Evolutionary conservation across 1,284 basidiomycete genomes (phyloP), one percentile per base, ranked within the genome.

Genomic region (Sanghuangporus sanghuang): DNA sequence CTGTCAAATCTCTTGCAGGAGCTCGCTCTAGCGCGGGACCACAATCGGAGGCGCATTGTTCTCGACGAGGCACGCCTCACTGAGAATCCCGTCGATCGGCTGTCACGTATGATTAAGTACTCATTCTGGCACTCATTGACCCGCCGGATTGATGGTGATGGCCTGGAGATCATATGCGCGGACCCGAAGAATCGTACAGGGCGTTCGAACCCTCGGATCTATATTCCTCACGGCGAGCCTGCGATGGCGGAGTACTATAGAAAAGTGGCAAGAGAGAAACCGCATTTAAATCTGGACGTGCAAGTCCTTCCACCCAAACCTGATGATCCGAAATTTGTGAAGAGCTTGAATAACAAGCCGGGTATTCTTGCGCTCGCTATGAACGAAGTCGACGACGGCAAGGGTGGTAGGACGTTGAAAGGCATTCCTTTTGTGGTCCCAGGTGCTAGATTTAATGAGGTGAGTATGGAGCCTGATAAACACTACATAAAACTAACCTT

Each of bases 121-220:
- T 96, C 93, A 11, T 99, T 99, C 81, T 99, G 96, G 96, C 93
- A 96, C 74, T 93, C 95, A 8, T 82, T 99, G 57, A 99, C 97
- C 1, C 89, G 96, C 59, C 87, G 95, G 44, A 99, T 99, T 71
- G 97, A 99, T 72, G 95, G 93, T 0, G 95, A 98, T 67, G 97
- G 96, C 5, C 83, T 99, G 39, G 96, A 98, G 75, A 93, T 95
- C 67, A 98, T 98, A 67, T 95, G 95, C 61, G 92, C 92, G 2
- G 97, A 99, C 74, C 96, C 97, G 9, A 99, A 99, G 81, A 98
- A 96, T 73, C 84, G 95, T 63, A 93, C 91, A 5, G 91, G 89
- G 40, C 87, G 88, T 65, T 79, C 90, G 59, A 92, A 93, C 68
- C 93, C 96, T 14, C 86, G 95, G 57, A 97, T 99, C 70, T 99